Evolutionary conservation across 306 rosid species (phyloP).

Genomic region (Castanea sativa): DNA sequence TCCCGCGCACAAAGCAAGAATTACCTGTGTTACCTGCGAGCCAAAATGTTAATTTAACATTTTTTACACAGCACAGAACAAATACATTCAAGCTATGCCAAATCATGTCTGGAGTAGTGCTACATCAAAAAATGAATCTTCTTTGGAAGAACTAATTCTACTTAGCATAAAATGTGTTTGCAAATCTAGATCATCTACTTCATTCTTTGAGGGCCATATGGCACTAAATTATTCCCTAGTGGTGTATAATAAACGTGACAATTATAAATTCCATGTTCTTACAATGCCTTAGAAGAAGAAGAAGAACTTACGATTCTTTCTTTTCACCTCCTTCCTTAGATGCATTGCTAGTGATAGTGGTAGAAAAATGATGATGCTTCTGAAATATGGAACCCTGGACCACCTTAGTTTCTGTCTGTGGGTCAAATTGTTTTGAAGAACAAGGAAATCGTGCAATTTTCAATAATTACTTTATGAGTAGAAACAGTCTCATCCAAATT

Average conservation of each 20-base stretch:
- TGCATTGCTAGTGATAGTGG: conserved; percentile 12
- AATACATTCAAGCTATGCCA: no score
- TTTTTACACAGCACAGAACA: no score
- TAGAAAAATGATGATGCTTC: conserved; percentile 26
- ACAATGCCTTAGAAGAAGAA: not conserved
- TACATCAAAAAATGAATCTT: no score
- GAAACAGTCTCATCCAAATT: not conserved
- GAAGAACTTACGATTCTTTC: conserved; percentile 30
- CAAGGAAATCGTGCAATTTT: not conserved
- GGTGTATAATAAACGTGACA: not conserved
- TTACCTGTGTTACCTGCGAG: no score
- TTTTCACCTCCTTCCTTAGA: conserved; percentile 24
- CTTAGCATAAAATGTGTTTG: no score
- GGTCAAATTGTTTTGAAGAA: not conserved
- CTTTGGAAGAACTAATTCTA: no score
- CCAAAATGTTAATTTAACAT: no score
- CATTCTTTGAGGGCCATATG: no score
- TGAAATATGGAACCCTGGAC: conserved; percentile 27
- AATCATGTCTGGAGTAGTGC: no score
- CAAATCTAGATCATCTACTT: no score
- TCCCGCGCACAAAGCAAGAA: no score
- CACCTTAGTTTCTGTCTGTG: conserved; percentile 15
- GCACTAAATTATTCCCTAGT: no score
- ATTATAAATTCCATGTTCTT: not conserved
- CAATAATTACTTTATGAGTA: not conserved